These are phyloP conservation scores for Mycena capillaripes DNA, from an alignment of 768 basidiomycete species.

Conservation along the genomic window DNA sequence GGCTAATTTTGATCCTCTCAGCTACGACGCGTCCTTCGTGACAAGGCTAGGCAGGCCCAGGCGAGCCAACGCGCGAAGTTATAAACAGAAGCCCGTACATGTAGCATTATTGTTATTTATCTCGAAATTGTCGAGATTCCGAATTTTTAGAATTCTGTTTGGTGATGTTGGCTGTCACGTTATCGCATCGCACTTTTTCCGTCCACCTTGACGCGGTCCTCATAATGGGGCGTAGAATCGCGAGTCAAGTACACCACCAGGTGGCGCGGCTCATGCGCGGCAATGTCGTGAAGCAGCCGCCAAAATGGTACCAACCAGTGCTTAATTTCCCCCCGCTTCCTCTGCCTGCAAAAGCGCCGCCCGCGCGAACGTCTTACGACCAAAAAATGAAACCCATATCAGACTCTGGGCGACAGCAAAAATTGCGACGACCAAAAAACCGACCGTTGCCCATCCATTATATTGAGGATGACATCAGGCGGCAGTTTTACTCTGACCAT, in stretches of 20 bases:
- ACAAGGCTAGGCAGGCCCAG: slow-evolving; percentile 53
- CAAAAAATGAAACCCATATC: slow-evolving; percentile 41
- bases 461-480: slow-evolving; percentile 87
- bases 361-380: slow-evolving; percentile 71
- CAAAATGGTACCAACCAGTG: slow-evolving; percentile 89
- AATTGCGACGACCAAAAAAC: slow-evolving; percentile 54
- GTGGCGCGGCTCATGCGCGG: slow-evolving; percentile 84
- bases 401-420: slow-evolving; percentile 40
- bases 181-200: slow-evolving; percentile 14
- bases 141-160: neutral
- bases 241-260: slow-evolving; percentile 91
- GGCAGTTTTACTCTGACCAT: slow-evolving; percentile 95
- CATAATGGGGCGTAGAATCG: slow-evolving; percentile 82
- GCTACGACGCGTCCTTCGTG: slow-evolving; percentile 68
- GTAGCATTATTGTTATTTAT: slow-evolving; percentile 22
- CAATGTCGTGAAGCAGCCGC: slow-evolving; percentile 69
- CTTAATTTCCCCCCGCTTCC: slow-evolving; percentile 90
- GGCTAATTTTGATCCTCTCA: slow-evolving; percentile 29
- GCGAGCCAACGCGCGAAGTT: slow-evolving; percentile 15
- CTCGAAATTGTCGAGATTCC: neutral
- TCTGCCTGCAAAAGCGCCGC: slow-evolving; percentile 82
- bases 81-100: neutral
- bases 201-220: neutral
- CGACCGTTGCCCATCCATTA: slow-evolving; percentile 77
- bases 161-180: neutral